Evolutionary conservation across 768 basidiomycete species (phyloP).

Genomic region (Nidularia pulvinata): DNA sequence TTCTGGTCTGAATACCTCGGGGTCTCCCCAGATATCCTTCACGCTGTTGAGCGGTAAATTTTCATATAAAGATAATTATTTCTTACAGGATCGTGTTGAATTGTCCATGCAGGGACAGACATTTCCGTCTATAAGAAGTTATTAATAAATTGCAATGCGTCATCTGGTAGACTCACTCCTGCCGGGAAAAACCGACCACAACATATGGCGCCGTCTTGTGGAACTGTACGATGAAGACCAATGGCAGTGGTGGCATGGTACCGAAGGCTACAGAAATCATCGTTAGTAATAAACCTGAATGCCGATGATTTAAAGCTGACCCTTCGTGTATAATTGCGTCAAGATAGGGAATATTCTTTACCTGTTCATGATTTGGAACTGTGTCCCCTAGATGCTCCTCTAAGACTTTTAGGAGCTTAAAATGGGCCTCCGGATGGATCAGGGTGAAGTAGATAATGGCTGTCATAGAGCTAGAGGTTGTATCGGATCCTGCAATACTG

Average conservation of each 20-base stretch:
- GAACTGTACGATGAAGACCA: conserved; percentile 28
- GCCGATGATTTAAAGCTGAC: background rate
- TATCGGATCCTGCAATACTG: conserved; percentile 32
- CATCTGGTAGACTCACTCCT: conserved; percentile 16
- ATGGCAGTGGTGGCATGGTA: conserved; percentile 31
- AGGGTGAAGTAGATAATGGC: conserved; percentile 20
- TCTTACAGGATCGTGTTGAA: background rate
- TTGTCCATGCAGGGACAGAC: background rate
- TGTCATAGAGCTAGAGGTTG: conserved; percentile 27
- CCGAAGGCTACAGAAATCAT: conserved; percentile 14
- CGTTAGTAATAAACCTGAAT: background rate
- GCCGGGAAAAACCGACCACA: conserved; percentile 19
- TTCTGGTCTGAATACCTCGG: conserved; percentile 28
- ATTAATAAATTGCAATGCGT: background rate
- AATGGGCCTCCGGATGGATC: conserved; percentile 16
- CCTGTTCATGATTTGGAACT: conserved; percentile 13
- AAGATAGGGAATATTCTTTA: conserved; percentile 23
- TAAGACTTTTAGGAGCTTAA: conserved; percentile 8
- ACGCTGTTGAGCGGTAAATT: conserved; percentile 3
- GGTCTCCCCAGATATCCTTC: conserved; percentile 26
- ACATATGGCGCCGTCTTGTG: conserved; percentile 15
- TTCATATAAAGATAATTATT: background rate
- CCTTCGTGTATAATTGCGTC: conserved; percentile 23
- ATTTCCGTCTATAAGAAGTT: background rate
- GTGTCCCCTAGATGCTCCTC: conserved; percentile 6